These are phyloP conservation scores for Pluteus cervinus DNA, from an alignment of 768 basidiomycete species.

Conservation along the genomic window DNA sequence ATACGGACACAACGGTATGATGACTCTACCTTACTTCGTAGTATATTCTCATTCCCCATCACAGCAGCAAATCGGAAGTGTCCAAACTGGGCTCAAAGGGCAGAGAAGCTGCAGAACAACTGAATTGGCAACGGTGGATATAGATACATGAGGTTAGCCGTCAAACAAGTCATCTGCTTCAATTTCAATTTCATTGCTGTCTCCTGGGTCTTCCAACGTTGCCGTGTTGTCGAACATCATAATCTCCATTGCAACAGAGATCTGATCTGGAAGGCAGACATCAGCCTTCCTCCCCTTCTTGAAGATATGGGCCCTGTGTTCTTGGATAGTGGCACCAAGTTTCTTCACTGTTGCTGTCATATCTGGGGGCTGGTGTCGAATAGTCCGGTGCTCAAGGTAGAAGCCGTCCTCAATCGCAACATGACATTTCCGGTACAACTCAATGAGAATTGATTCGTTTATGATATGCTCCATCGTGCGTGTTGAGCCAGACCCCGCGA, in stretches of 20 bases:
- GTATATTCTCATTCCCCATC: too few species aligned
- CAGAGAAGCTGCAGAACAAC: too few species aligned
- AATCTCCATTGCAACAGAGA: background rate
- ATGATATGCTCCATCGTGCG: background rate
- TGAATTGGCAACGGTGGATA: too few species aligned
- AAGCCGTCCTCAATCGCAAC: background rate
- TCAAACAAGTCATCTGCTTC: too few species aligned
- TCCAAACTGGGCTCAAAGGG: too few species aligned
- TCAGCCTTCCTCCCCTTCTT: background rate
- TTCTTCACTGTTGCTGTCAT: background rate
- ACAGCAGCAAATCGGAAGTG: too few species aligned
- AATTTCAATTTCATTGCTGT: background rate
- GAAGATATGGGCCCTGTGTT: background rate
- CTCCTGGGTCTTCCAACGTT: too few species aligned
- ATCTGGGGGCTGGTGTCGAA: background rate
- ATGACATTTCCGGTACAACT: background rate
- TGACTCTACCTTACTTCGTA: too few species aligned
- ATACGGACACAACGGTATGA: too few species aligned
- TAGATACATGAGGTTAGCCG: too few species aligned
- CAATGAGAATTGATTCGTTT: constrained; percentile 1
- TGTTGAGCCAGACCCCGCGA: background rate
- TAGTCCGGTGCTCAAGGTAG: background rate
- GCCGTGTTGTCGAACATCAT: too few species aligned
- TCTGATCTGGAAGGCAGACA: background rate
- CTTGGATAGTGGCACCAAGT: background rate